These are phyloP conservation scores for Colletotrichum coccodes DNA, from an alignment of 2,329 filamentous ascomycete genomes.

Conservation along the genomic window DNA sequence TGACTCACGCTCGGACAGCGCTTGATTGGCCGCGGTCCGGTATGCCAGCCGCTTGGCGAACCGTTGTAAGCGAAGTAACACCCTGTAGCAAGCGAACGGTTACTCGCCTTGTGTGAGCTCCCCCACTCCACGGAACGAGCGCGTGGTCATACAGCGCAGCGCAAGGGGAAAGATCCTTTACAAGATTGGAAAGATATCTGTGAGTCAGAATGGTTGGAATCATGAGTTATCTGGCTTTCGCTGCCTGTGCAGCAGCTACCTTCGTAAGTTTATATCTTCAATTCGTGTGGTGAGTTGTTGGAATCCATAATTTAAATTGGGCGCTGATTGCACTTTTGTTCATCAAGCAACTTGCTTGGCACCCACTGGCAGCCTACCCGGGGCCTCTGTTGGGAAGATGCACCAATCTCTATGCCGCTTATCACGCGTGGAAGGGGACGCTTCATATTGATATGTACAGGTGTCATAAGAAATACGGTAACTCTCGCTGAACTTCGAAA, in stretches of 20 bases:
- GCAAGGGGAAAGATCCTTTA: neutral
- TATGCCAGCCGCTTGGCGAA: neutral
- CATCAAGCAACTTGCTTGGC: constrained; percentile 2
- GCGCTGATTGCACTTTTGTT: neutral
- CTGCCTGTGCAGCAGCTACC: neutral
- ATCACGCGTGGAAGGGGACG: constrained; percentile 47
- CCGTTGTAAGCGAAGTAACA: neutral
- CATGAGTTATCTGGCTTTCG: neutral
- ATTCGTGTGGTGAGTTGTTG: neutral
- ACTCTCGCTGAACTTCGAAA: neutral
- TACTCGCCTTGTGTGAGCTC: neutral
- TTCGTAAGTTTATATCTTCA: neutral
- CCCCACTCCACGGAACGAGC: neutral
- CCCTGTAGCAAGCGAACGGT: neutral
- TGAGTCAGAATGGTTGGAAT: neutral
- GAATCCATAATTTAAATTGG: neutral
- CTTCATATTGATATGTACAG: constrained; percentile 45
- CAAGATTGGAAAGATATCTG: neutral
- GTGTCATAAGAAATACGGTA: constrained; percentile 47
- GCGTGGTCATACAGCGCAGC: neutral
- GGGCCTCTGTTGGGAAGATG: constrained; percentile 9
- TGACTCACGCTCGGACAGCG: constrained; percentile 2
- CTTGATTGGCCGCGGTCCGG: neutral
- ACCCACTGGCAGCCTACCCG: constrained; percentile 10
- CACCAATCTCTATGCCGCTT: constrained; percentile 38